Evolutionary conservation across 805 yeast species (phyloP).

Genomic region (Wickerhamiella azymoides): DNA sequence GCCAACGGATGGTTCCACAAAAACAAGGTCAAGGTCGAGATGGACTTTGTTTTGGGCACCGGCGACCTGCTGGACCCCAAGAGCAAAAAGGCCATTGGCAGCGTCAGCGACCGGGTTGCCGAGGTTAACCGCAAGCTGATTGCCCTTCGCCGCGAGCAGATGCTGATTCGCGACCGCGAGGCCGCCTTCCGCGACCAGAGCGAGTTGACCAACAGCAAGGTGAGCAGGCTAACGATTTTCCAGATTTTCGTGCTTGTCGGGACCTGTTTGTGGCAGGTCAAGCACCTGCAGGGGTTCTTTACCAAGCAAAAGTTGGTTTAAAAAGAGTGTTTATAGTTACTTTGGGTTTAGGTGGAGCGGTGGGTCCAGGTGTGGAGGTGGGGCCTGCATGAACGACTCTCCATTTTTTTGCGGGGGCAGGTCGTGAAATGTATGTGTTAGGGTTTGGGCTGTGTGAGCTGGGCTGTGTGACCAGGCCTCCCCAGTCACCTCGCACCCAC

Average conservation of each 20-base stretch:
- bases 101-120: constrained; percentile 42
- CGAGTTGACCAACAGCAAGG: constrained; percentile 61
- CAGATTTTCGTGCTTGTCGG: constrained; percentile 54
- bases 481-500: no score
- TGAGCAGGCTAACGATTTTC: constrained; percentile 56
- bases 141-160: constrained; percentile 52
- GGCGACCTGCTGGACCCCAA: constrained; percentile 50
- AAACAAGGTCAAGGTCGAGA: constrained; percentile 48
- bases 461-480: no score
- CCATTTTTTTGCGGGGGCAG: no score
- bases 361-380: no score
- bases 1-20: constrained; percentile 49
- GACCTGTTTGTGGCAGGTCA: constrained; percentile 65
- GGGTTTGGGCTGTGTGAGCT: no score
- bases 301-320: constrained; percentile 75
- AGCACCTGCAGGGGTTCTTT: constrained; percentile 66
- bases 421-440: no score
- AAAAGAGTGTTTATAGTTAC: no score
- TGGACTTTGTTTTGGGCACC: constrained; percentile 61
- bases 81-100: constrained; percentile 38
- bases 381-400: no score
- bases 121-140: constrained; percentile 43
- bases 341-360: no score
- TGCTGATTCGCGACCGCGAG: constrained; percentile 49
- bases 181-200: constrained; percentile 62